Evolutionary conservation across 2,329 filamentous ascomycete species (phyloP).

Genomic region (Alternaria viburni): DNA sequence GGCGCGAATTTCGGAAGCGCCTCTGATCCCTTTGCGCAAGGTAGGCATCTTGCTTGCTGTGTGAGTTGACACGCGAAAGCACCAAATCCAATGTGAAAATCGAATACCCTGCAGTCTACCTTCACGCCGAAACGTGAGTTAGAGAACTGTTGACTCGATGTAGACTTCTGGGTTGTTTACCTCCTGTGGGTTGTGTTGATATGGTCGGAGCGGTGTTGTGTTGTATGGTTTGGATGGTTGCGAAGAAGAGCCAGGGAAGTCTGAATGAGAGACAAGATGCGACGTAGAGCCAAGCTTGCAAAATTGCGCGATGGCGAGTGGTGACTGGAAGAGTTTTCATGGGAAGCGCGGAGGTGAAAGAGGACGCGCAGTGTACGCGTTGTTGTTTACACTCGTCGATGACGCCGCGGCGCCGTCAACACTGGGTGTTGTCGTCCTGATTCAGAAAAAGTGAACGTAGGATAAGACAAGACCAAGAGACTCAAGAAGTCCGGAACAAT

Average conservation of each 20-base stretch:
- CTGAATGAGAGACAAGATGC: not conserved
- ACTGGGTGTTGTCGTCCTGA: not conserved
- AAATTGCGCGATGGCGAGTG: not conserved
- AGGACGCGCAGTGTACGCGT: not conserved
- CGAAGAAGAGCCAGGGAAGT: not conserved
- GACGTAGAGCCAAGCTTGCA: not conserved
- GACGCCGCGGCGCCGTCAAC: not conserved
- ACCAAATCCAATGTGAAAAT: not conserved
- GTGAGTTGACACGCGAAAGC: not conserved
- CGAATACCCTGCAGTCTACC: not conserved
- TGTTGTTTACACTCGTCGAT: not conserved
- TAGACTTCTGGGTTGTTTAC: not conserved
- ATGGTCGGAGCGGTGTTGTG: not conserved
- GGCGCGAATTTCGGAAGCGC: not conserved
- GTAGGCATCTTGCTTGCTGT: not conserved
- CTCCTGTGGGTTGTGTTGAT: not conserved
- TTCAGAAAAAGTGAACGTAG: not conserved
- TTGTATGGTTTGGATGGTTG: not conserved
- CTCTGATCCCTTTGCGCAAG: not conserved
- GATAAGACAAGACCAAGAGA: not conserved
- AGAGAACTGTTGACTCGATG: not conserved
- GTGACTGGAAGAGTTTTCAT: not conserved
- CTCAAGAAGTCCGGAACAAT: no score
- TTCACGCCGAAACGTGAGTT: not conserved
- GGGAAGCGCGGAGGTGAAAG: not conserved